Evolutionary conservation across 257 asterid species (phyloP), one percentile per base, ranked within the genome.

Genomic region (Linderniella brevidens): DNA sequence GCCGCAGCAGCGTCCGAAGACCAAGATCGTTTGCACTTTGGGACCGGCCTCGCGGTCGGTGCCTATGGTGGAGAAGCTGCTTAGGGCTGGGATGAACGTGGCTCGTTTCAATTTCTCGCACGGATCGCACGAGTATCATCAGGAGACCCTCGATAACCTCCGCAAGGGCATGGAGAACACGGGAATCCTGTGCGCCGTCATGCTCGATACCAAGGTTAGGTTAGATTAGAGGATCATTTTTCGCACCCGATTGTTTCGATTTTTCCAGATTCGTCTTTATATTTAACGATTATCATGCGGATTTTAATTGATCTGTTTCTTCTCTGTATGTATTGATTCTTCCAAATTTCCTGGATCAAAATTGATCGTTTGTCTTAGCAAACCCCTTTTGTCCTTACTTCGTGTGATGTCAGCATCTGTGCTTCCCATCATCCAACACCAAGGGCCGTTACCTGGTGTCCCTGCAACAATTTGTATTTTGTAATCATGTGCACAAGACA

Each of bases 11-110:
- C 73, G 82, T 9, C 80, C 92, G 0, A 79, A 76, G 68, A 79
- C 92, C 0, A 79, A 76, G 78, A 79, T 79, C 39, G 86, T 79
- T 1, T 79, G 92, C 63, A 79, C 92, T 1, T 58, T 79, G 16
- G 92, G 92, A n/a, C 86, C 92, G 0, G 80, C 86, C 17, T 79
- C 80, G 39, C 78, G 86, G 17, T 76, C 92, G 12, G 62, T 79
- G 1, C 64, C 73, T 49, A 79, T 79, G 86, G 70, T 58, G 0
- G 92, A 79, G 75, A 79, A 79, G 68, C 80, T 76, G 7, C 70
- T 79, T 12, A 66, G 70, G 5, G 86, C 83, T 6, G 92, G 83
- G 35, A 79, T 79, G 92, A 79, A 76, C 52, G 86, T 79, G 9
- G 92, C 92, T 43, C 50, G 92, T 14, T 79, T 79, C 75, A 79